Evolutionary conservation across 768 basidiomycete genomes (phyloP).

Genomic region (Mycena belliarum): DNA sequence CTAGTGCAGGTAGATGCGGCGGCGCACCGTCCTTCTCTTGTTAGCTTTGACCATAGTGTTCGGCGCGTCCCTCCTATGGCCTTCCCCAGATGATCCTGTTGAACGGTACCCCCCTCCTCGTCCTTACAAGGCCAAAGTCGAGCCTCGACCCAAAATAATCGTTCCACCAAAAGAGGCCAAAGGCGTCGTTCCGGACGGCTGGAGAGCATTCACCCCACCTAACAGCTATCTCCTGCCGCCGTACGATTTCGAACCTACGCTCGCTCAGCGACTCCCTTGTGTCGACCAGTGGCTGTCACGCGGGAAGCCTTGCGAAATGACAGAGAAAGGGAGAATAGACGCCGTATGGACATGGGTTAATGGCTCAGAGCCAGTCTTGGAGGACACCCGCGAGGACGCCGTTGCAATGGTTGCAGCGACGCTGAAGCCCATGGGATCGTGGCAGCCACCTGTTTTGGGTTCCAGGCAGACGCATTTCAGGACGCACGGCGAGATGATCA

Average conservation of each 20-base stretch:
- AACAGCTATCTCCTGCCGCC: constrained; percentile 9
- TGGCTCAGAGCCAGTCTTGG: constrained; percentile 19
- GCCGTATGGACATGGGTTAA: constrained; percentile 21
- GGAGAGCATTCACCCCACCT: constrained; percentile 14
- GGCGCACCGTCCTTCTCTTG: not conserved
- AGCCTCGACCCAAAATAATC: not conserved
- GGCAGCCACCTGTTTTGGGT: not conserved
- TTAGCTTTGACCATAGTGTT: not conserved
- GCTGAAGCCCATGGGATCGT: not conserved
- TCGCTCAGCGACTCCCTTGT: constrained; percentile 14
- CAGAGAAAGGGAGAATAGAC: constrained; percentile 2
- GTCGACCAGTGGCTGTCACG: constrained; percentile 17
- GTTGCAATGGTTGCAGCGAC: not conserved
- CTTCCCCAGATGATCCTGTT: not conserved
- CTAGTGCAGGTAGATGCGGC: not conserved
- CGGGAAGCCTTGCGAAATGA: constrained; percentile 3
- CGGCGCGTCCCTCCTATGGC: not conserved
- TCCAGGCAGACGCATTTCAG: constrained; percentile 18
- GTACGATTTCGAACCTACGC: constrained; percentile 2
- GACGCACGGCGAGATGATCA: constrained; percentile 19
- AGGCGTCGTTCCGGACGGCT: constrained; percentile 3
- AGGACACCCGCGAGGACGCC: constrained; percentile 4
- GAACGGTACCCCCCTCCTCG: not conserved
- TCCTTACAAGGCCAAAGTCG: not conserved
- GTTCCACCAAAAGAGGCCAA: constrained; percentile 13